Conservation (phyloP, 306 rosid genomes). For the Sicyos baderoa region DNA sequence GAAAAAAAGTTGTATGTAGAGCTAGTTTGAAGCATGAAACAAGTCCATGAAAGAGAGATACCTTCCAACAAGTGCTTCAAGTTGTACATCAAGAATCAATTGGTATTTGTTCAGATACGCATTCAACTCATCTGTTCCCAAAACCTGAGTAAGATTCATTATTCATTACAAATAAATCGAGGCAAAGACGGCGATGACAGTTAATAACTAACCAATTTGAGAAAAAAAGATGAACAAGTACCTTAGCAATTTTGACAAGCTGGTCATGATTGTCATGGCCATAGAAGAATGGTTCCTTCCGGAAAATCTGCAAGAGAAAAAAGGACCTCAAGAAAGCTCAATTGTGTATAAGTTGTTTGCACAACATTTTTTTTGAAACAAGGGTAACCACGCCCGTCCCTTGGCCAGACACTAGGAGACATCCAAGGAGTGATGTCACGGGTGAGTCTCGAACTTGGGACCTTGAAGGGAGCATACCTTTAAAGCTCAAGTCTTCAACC, state of each 20-base stretch:
- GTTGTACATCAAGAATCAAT: constrained; percentile 39
- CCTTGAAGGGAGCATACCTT: too few relatives aligned
- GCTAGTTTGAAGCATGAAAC: neutral
- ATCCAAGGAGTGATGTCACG: too few relatives aligned
- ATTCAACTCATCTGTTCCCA: constrained; percentile 40
- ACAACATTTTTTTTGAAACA: too few relatives aligned
- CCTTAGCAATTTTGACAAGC: constrained; percentile 37
- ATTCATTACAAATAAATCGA: neutral
- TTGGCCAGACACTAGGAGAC: too few relatives aligned
- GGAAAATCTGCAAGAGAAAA: constrained; percentile 30
- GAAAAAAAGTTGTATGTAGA: neutral
- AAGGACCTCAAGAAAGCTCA: neutral
- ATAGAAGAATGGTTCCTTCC: constrained; percentile 92
- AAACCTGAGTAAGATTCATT: constrained; percentile 25
- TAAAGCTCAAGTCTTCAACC: too few relatives aligned
- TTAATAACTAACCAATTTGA: neutral
- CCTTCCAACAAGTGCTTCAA: constrained; percentile 46
- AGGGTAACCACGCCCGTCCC: too few relatives aligned
- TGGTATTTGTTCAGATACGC: constrained; percentile 38
- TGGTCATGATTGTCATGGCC: constrained; percentile 81
- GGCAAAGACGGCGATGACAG: neutral
- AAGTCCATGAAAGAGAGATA: constrained; percentile 4
- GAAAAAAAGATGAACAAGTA: constrained; percentile 10
- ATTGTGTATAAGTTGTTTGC: neutral
- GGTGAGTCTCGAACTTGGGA: too few relatives aligned